Conservation (phyloP, 2,329 filamentous ascomycete genomes). For the Microcyclospora pomicola region DNA sequence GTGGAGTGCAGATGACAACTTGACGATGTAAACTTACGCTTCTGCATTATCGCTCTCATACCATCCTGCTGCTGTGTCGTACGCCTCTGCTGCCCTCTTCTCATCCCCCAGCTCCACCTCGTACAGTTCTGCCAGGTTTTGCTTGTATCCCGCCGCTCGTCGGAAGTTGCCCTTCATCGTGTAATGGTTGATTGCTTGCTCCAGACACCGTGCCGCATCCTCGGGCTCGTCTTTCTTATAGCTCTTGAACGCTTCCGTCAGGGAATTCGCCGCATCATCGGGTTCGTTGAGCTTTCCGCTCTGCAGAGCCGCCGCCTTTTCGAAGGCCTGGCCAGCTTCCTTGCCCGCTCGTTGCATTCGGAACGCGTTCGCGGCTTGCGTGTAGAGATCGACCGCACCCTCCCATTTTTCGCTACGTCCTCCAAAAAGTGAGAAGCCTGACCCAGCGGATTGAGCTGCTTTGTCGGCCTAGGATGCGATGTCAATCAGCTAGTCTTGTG, state of each 20-base stretch:
- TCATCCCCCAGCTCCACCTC: conserved; percentile 69
- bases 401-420: conserved; percentile 79
- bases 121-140: conserved; percentile 74
- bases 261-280: conserved; percentile 79
- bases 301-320: conserved; percentile 70
- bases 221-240: conserved; percentile 76
- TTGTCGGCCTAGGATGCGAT: conserved; percentile 65
- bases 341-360: conserved; percentile 72
- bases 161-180: conserved; percentile 82
- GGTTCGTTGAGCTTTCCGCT: conserved; percentile 71
- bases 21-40: conserved; percentile 44
- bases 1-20: neutral
- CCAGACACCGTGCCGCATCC: conserved; percentile 67
- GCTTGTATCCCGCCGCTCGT: conserved; percentile 78
- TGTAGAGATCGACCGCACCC: conserved; percentile 74
- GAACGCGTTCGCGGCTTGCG: conserved; percentile 82
- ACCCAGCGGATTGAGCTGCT: conserved; percentile 54
- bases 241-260: conserved; percentile 86
- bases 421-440: conserved; percentile 83
- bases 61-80: conserved; percentile 77
- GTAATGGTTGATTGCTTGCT: conserved; percentile 72
- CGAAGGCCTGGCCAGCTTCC: conserved; percentile 77
- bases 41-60: conserved; percentile 76
- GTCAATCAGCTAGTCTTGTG: conserved; percentile 1
- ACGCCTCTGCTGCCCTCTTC: conserved; percentile 66